Evolutionary conservation across 257 asterid genomes (phyloP).

Genomic region (Plectranthus barbatus): DNA sequence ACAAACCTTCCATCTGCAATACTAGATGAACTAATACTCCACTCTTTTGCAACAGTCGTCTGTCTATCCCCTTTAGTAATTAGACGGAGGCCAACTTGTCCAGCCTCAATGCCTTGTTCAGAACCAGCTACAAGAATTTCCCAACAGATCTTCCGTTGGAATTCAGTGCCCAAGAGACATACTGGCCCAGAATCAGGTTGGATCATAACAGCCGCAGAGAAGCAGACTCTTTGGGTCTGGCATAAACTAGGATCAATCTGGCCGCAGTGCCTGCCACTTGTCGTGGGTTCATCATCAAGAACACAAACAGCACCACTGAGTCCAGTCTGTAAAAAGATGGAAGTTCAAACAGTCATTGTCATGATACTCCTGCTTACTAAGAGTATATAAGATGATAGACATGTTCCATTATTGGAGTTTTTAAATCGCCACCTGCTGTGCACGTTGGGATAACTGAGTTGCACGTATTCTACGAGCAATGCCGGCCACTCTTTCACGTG

Average conservation of each 20-base stretch:
- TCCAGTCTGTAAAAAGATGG: constrained; percentile 59
- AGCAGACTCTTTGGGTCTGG: constrained; percentile 67
- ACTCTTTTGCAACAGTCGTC: constrained; percentile 80
- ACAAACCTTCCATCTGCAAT: constrained; percentile 96
- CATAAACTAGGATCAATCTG: constrained; percentile 75
- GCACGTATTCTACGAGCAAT: constrained; percentile 94
- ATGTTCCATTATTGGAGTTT: background rate
- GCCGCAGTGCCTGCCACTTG: constrained; percentile 91
- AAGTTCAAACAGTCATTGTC: background rate
- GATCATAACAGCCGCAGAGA: constrained; percentile 82
- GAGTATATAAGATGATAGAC: background rate
- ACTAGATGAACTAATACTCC: constrained; percentile 88
- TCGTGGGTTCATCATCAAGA: constrained; percentile 97
- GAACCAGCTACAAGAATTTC: constrained; percentile 98
- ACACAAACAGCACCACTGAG: constrained; percentile 88
- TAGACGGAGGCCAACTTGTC: constrained; percentile 90
- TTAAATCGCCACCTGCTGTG: constrained; percentile 56
- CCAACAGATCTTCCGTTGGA: constrained; percentile 78
- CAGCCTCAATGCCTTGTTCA: constrained; percentile 99
- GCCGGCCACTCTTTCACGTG: constrained; percentile 93
- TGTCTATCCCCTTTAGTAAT: constrained; percentile 94
- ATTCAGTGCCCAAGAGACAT: constrained; percentile 94
- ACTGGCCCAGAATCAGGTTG: constrained; percentile 99
- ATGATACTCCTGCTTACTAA: background rate
- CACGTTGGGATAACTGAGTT: constrained; percentile 88